Percentiles rank a stretch among this genome's conserved stretches.
These are phyloP conservation scores for Neoconidiobolus thromboides DNA, from an alignment of 371 early-diverging fungal genomes.

Conservation along the genomic window DNA sequence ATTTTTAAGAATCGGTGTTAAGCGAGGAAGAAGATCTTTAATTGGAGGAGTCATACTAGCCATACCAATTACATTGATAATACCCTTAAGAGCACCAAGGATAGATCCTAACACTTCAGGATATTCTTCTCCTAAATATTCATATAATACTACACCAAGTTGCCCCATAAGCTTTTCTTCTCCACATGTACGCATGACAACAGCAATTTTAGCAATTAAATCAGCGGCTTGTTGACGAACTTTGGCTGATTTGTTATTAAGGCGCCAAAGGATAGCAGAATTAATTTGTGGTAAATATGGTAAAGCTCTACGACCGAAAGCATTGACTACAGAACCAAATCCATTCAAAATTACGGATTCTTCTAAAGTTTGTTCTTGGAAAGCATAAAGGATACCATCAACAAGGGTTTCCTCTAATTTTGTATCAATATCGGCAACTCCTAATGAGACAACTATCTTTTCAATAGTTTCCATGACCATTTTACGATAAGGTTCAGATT, in stretches of 20 bases:
- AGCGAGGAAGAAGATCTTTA: constrained; percentile 84
- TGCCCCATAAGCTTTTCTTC: constrained; percentile 88
- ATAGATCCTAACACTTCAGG: constrained; percentile 94
- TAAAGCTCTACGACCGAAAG: constrained; percentile 70
- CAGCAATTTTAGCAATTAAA: constrained; percentile 79
- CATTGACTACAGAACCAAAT: constrained; percentile 84
- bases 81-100: constrained; percentile 70
- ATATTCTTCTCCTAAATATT: constrained; percentile 96
- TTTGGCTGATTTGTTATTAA: constrained; percentile 90
- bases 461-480: constrained; percentile 96
- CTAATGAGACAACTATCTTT: constrained; percentile 53
- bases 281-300: constrained; percentile 86
- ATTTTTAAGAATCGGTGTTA: constrained; percentile 93
- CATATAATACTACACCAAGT: constrained; percentile 78
- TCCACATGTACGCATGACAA: constrained; percentile 82
- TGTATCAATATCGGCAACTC: constrained; percentile 78
- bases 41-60: constrained; percentile 94
- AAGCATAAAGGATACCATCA: constrained; percentile 89
- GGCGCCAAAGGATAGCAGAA: constrained; percentile 85
- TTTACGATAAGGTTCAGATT: constrained; percentile 80
- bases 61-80: constrained; percentile 96
- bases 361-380: constrained; percentile 89
- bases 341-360: constrained; percentile 85
- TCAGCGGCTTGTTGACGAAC: constrained; percentile 96
- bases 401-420: constrained; percentile 80